Percentiles rank a stretch among this genome's conserved stretches.
Conservation (phyloP, 2,329 filamentous ascomycete genomes). For the Colletotrichum sp. region DNA sequence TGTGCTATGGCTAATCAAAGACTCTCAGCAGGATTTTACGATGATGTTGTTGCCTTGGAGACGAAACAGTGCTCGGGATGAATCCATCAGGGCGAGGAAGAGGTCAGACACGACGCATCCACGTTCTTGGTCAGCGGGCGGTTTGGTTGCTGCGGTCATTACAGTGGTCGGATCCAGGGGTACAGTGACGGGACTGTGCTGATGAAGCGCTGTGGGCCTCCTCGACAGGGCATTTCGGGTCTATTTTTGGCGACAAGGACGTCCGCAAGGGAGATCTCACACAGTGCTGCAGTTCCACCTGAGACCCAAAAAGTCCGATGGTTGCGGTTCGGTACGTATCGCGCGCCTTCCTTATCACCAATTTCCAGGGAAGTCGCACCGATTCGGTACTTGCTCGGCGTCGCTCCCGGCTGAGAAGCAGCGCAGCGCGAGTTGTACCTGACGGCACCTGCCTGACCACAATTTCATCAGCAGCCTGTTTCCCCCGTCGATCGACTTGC, state of each 20-base stretch:
- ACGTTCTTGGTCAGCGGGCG: background rate
- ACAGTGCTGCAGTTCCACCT: background rate
- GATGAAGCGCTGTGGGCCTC: background rate
- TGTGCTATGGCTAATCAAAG: background rate
- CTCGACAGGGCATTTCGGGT: background rate
- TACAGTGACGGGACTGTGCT: background rate
- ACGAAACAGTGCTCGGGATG: background rate
- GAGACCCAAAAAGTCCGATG: background rate
- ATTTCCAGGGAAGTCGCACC: conserved; percentile 2
- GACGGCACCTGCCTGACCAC: background rate
- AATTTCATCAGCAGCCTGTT: background rate
- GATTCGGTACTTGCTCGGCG: conserved; percentile 3
- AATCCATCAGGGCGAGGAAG: background rate
- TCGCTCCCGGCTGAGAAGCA: background rate
- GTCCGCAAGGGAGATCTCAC: background rate
- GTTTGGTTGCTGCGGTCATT: background rate
- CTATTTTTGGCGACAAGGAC: background rate
- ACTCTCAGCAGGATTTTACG: background rate
- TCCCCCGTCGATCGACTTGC: background rate
- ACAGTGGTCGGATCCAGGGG: background rate
- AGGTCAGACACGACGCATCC: background rate
- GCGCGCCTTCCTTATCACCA: background rate
- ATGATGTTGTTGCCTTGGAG: background rate
- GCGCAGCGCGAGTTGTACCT: background rate
- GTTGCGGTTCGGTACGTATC: background rate